phyloP scores from a whole-genome alignment of 2,329 filamentous ascomycete species.

The Coniosporium uncinatum region DNA sequence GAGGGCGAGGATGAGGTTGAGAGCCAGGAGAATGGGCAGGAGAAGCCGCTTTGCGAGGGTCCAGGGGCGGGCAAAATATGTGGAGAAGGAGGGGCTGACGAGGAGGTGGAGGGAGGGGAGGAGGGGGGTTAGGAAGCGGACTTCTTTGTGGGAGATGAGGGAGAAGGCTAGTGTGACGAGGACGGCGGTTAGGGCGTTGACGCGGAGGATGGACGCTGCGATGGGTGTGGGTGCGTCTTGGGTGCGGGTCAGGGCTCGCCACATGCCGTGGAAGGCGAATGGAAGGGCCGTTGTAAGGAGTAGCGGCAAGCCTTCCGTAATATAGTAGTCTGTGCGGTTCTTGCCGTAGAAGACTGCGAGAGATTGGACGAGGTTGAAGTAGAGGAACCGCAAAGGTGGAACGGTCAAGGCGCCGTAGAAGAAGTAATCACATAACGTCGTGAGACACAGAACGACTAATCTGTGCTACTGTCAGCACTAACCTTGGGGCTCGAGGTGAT shows the following conservation, averaged over 20 bases:
- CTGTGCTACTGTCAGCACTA: too few species aligned
- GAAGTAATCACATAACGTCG: constrained; percentile 62
- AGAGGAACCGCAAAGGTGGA: constrained; percentile 79
- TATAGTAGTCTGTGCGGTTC: constrained; percentile 90
- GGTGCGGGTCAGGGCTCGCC: constrained; percentile 32
- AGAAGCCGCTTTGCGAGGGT: constrained; percentile 38
- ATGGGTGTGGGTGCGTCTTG: constrained; percentile 6
- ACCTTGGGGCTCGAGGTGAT: too few species aligned
- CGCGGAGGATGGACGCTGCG: constrained; percentile 10
- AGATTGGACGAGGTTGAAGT: constrained; percentile 86
- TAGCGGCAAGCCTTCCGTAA: constrained; percentile 84
- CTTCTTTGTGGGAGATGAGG: constrained; percentile 89
- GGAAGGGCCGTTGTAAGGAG: constrained; percentile 80
- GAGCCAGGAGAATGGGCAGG: constrained; percentile 45
- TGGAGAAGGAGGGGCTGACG: constrained; percentile 59
- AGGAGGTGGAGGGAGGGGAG: constrained; percentile 83
- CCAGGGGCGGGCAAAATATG: constrained; percentile 51
- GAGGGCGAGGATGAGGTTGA: constrained; percentile 66
- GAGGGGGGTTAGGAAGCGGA: constrained; percentile 93
- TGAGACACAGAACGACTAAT: constrained; percentile 55
- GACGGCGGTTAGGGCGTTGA: constrained; percentile 33
- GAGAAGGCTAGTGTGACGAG: constrained; percentile 63
- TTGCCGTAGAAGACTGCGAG: constrained; percentile 89
- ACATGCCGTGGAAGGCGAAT: constrained; percentile 64
- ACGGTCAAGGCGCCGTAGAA: constrained; percentile 89